These are phyloP conservation scores for Plasmopara muralis DNA, from an alignment of 352 stramenopile species.

Conservation along the genomic window DNA sequence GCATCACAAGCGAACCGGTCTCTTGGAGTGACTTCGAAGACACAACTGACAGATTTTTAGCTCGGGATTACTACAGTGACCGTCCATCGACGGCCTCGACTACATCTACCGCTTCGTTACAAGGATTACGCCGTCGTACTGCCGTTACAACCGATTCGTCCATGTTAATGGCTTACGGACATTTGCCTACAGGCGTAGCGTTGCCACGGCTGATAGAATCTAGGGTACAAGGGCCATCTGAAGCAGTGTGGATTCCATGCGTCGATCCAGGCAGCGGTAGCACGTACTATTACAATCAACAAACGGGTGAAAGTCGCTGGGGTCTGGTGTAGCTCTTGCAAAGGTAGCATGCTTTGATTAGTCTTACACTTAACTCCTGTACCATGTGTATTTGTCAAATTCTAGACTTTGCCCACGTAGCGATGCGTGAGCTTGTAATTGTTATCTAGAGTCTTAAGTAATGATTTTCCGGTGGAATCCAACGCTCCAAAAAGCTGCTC, in stretches of 20 bases:
- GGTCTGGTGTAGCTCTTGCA: slow-evolving; percentile 22
- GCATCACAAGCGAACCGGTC: slow-evolving; percentile 27
- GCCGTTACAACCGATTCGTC: slow-evolving; percentile 6
- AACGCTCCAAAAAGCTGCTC: slow-evolving; percentile 79
- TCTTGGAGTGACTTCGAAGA: slow-evolving; percentile 28
- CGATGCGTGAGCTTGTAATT: slow-evolving; percentile 84
- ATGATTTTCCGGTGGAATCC: slow-evolving; percentile 73
- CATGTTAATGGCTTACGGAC: slow-evolving; percentile 7
- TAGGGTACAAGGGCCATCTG: slow-evolving; percentile 4
- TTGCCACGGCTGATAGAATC: slow-evolving; percentile 6
- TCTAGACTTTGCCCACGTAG: slow-evolving; percentile 80
- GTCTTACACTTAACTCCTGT: slow-evolving; percentile 12
- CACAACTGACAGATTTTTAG: slow-evolving; percentile 15
- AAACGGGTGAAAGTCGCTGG: slow-evolving; percentile 68
- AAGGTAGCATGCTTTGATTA: slow-evolving; percentile 14
- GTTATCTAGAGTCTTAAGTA: slow-evolving; percentile 80
- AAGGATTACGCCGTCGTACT: slow-evolving; percentile 16
- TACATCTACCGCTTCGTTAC: slow-evolving; percentile 23
- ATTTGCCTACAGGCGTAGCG: slow-evolving; percentile 2
- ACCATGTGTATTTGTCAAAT: background rate
- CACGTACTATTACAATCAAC: slow-evolving; percentile 69
- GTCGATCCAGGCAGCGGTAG: slow-evolving; percentile 45
- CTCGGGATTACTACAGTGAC: slow-evolving; percentile 27
- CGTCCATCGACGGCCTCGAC: slow-evolving; percentile 21
- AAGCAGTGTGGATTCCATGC: slow-evolving; percentile 48